These are phyloP conservation scores for Triticum turgidum DNA, from an alignment of 176 grass and related monocot species.

Conservation along the genomic window DNA sequence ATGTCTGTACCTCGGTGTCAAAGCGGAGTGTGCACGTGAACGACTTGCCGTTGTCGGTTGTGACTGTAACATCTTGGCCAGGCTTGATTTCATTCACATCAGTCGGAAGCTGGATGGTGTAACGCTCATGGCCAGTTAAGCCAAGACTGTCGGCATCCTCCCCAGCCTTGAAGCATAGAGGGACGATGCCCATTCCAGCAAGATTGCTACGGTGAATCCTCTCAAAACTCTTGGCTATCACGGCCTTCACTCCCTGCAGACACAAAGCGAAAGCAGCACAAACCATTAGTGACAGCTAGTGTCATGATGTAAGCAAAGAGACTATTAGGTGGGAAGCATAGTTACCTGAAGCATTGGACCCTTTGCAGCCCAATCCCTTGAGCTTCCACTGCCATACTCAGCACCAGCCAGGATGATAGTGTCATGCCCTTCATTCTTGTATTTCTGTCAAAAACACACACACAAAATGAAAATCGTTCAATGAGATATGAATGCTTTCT, in stretches of 20 bases:
- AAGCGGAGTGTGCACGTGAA: constrained; percentile 86
- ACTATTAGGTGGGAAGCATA: neutral
- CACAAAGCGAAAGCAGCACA: constrained; percentile 19
- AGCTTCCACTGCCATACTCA: constrained; percentile 97
- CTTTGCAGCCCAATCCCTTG: constrained; percentile 96
- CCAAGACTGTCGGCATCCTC: constrained; percentile 88
- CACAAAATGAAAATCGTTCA: neutral
- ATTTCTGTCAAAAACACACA: constrained; percentile 59
- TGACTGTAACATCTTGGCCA: constrained; percentile 78
- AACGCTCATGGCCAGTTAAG: constrained; percentile 83
- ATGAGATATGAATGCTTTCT: neutral
- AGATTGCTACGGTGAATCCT: constrained; percentile 98
- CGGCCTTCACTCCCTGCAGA: constrained; percentile 91
- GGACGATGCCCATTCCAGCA: constrained; percentile 92
- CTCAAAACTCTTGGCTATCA: constrained; percentile 96
- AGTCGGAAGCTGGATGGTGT: constrained; percentile 70
- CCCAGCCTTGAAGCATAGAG: constrained; percentile 85
- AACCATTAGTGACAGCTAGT: neutral
- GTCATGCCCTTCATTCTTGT: constrained; percentile 77
- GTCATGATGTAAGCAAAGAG: neutral
- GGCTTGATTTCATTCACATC: constrained; percentile 84
- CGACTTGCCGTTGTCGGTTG: constrained; percentile 74
- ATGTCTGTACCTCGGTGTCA: constrained; percentile 71
- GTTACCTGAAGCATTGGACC: constrained; percentile 90
- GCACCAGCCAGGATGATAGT: constrained; percentile 87